Evolutionary conservation across 257 asterid genomes (phyloP).

Genomic region (Asclepias syriaca): DNA sequence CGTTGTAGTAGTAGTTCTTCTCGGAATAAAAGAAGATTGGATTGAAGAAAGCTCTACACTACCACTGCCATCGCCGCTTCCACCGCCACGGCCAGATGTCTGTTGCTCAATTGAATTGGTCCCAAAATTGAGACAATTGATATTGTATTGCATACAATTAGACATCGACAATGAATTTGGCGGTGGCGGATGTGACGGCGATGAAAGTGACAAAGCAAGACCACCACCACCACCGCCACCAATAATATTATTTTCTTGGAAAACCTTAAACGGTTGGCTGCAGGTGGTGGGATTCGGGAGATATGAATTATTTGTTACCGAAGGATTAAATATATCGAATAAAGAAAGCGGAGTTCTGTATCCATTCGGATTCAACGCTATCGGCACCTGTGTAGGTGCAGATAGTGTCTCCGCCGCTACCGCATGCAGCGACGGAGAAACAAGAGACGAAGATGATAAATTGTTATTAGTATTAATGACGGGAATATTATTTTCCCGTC

Average conservation of each 20-base stretch:
- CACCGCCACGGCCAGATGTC: neutral
- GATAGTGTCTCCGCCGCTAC: neutral
- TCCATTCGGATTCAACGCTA: constrained; percentile 11
- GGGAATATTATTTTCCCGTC: constrained; percentile 4
- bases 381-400: neutral
- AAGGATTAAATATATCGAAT: constrained; percentile 19
- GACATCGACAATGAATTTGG: constrained; percentile 21
- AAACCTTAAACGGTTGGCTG: constrained; percentile 18
- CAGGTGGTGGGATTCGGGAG: constrained; percentile 7
- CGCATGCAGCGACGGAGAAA: constrained; percentile 11
- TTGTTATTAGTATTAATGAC: no score
- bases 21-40: constrained; percentile 29
- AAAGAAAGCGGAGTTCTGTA: constrained; percentile 13
- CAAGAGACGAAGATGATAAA: constrained; percentile 25
- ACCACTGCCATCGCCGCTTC: neutral
- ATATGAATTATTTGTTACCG: constrained; percentile 6
- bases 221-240: constrained; percentile 14
- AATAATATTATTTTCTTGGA: constrained; percentile 9
- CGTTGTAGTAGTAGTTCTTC: neutral
- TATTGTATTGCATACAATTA: constrained; percentile 14
- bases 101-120: neutral
- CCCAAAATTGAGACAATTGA: constrained; percentile 19
- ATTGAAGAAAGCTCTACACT: constrained; percentile 49
- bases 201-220: constrained; percentile 28
- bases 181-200: constrained; percentile 22